A percentile compares a stretch with the other conserved stretches of the same genome.
These are phyloP conservation scores for Takakia lepidozioides DNA, from an alignment of 225 moss, liverwort and hornwort species.

Conservation along the genomic window DNA sequence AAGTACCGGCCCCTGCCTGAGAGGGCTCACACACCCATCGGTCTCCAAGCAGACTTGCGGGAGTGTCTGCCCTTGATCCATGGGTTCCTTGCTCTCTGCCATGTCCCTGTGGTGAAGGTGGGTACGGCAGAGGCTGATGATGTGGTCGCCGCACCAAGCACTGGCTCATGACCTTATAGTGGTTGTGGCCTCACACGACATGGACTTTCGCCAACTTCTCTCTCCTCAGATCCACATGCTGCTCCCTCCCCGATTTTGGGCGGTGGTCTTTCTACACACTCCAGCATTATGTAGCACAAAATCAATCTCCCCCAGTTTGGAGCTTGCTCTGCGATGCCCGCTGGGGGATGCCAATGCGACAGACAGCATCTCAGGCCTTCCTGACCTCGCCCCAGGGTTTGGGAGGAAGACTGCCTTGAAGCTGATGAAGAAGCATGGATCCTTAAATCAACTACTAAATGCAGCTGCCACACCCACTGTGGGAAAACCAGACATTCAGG, in stretches of 20 bases:
- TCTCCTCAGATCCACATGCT: constrained; percentile 68
- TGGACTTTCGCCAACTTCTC: constrained; percentile 89
- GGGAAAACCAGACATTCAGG: constrained; percentile 79
- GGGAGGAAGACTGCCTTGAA: constrained; percentile 85
- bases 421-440: constrained; percentile 87
- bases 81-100: constrained; percentile 60
- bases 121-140: constrained; percentile 94
- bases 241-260: constrained; percentile 66
- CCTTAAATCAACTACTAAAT: constrained; percentile 57
- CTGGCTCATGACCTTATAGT: constrained; percentile 48
- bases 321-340: constrained; percentile 85
- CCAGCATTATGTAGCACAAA: constrained; percentile 64
- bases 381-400: constrained; percentile 63
- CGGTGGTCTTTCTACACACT: constrained; percentile 87
- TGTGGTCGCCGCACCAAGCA: constrained; percentile 83
- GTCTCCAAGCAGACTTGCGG: constrained; percentile 49
- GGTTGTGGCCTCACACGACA: constrained; percentile 90
- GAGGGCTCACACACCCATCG: constrained; percentile 27
- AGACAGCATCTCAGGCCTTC: constrained; percentile 72
- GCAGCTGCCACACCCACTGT: constrained; percentile 67
- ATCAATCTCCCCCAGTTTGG: constrained; percentile 52
- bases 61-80: constrained; percentile 66
- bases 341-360: constrained; percentile 75
- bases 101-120: constrained; percentile 76
- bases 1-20: constrained; percentile 41